These are phyloP conservation scores for Penicillium cinerascens DNA, from an alignment of 495 filamentous ascomycete species.

Conservation along the genomic window DNA sequence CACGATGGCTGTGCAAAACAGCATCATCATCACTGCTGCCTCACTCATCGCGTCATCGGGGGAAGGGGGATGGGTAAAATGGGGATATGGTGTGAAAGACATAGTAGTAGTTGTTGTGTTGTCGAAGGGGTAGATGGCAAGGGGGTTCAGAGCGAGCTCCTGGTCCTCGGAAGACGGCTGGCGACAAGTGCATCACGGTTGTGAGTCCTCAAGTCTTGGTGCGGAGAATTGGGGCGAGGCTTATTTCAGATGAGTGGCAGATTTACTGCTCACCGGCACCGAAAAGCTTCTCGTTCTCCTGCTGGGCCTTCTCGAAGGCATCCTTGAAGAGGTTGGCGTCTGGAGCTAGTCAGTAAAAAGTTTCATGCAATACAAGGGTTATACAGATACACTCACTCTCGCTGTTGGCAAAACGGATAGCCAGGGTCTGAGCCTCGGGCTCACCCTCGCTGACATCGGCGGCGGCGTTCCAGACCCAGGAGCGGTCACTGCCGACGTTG, in stretches of 20 bases:
- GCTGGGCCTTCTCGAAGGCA: constrained; percentile 94
- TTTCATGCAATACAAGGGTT: not conserved
- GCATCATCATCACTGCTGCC: constrained; percentile 32
- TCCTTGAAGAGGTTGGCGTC: constrained; percentile 98
- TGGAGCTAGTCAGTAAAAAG: constrained; percentile 31
- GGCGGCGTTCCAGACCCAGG: constrained; percentile 98
- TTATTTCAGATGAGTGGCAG: not conserved
- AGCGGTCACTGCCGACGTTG: constrained; percentile 95
- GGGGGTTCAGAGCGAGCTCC: constrained; percentile 14
- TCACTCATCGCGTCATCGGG: constrained; percentile 26
- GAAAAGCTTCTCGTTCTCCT: constrained; percentile 91
- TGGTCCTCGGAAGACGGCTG: constrained; percentile 13
- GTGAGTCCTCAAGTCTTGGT: constrained; percentile 3
- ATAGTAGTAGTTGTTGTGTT: constrained; percentile 3
- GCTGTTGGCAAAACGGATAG: constrained; percentile 95
- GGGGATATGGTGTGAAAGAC: constrained; percentile 10
- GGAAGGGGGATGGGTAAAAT: constrained; percentile 11
- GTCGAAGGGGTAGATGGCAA: constrained; percentile 12
- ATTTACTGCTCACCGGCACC: constrained; percentile 39
- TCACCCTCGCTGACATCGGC: constrained; percentile 98
- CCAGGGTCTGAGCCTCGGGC: constrained; percentile 91
- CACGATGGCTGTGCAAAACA: constrained; percentile 26
- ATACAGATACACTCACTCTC: constrained; percentile 66
- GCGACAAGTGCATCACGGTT: constrained; percentile 6
- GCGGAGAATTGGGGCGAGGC: not conserved